phyloP scores from a whole-genome alignment of 192 early-diverging fungal genomes.

The Mortierella hygrophila region DNA sequence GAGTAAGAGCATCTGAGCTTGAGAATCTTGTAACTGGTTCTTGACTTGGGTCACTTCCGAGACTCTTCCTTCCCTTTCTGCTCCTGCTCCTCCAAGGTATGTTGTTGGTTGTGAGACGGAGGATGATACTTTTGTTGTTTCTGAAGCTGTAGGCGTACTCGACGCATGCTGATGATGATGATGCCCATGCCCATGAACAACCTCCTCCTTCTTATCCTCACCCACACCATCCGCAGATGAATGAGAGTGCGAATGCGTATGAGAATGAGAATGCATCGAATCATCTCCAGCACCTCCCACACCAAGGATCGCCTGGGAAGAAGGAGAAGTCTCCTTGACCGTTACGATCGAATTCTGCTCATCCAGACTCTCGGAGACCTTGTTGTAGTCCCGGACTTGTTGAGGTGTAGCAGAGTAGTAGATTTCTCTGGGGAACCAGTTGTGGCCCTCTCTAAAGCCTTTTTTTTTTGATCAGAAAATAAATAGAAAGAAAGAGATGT shows the following conservation, averaged over 20 bases:
- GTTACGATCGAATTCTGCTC: neutral
- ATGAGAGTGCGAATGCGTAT: neutral
- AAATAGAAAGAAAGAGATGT: neutral
- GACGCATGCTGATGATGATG: no score
- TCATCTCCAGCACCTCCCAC: neutral
- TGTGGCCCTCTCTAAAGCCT: conserved; percentile 15
- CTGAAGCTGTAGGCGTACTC: neutral
- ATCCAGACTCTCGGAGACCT: neutral
- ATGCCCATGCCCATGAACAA: no score
- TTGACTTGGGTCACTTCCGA: neutral
- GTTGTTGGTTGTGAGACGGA: neutral
- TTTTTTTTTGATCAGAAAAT: neutral
- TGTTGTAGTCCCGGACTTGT: conserved; percentile 21
- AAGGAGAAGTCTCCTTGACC: neutral
- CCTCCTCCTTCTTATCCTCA: neutral
- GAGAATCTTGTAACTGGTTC: neutral
- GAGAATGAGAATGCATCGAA: neutral
- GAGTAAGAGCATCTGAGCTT: neutral
- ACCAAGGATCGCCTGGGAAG: neutral
- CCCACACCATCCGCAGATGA: neutral
- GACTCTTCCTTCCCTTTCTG: neutral
- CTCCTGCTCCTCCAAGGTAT: neutral
- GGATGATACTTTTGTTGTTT: neutral
- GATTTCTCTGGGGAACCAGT: conserved; percentile 19
- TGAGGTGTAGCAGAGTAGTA: conserved; percentile 25